Evolutionary conservation across 2,329 filamentous ascomycete species (phyloP), one percentile per base, ranked within the genome.

Genomic region (Peltaster fructicola): DNA sequence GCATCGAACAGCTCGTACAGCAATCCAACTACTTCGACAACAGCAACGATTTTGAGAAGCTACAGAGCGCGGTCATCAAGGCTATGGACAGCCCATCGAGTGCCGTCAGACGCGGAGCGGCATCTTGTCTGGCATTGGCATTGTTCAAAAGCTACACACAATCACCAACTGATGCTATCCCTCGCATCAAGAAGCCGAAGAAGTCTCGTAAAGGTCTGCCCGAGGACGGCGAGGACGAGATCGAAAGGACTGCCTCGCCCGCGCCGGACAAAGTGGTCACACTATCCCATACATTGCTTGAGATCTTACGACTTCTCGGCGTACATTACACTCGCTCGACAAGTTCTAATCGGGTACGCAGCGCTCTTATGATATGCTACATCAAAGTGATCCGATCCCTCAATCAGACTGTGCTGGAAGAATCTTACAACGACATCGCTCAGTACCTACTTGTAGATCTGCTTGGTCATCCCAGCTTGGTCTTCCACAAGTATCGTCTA

Each of bases 341-440:
- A 3, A 88, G 81, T 1, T 75, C 75, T 2, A 91, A 88, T 48
- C 74, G 68, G 41, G 66, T 74, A 12, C 70, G 88, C 36, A 78
- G 82, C 17, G 82, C 78, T 6, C 70, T 98, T 26, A 78, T 79
- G 5, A 63, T 90, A 7, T 91, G 82, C 53, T 95, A 93, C 46
- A 73, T 77, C 32, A 76, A 75, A 40, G 64, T 92, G 6, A 59
- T 95, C 24, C 72, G 69, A 36, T 70, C 72, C 8, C 55, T 98
- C 7, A 82, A 81, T 4, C 77, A 88, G 44, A 76, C 70, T 34
- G 64, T 75, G n/a, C 67, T 95, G 5, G 82, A 93, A 50, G 62
- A 65, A 21, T 75, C 80, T 39, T 98, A 93, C 45, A 57, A 74
- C 16, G 70, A 68, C 25, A 82, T 98, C 35, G 68, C 84, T 4